phyloP scores from a whole-genome alignment of 257 asterid genomes.

The Solanum pimpinellifolium region DNA sequence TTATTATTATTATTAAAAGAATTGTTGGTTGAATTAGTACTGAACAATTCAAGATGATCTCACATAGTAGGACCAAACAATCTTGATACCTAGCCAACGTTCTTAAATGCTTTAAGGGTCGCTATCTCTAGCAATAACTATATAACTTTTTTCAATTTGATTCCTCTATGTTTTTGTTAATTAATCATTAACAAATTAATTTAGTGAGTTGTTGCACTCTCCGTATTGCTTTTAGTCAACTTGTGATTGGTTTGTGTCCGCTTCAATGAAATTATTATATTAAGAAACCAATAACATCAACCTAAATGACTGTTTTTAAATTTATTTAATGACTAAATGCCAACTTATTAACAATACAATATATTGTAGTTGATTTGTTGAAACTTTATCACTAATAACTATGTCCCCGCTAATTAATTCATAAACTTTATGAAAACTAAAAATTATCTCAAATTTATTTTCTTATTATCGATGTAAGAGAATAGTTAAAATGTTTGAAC shows the following conservation, averaged over 20 bases:
- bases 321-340: background rate
- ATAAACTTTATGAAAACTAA: background rate
- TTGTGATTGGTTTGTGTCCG: background rate
- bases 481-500: background rate
- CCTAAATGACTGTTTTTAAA: background rate
- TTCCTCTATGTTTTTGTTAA: background rate
- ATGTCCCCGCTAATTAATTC: background rate
- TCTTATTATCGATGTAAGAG: background rate
- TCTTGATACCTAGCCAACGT: conserved; percentile 14
- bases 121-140: background rate
- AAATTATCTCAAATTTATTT: background rate
- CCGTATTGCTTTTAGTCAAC: background rate
- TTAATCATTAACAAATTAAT: background rate
- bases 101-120: conserved; percentile 16
- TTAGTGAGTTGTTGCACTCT: background rate
- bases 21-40: background rate
- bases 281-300: background rate
- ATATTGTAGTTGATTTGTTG: background rate
- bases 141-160: background rate
- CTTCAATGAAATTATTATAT: background rate
- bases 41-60: conserved; percentile 1
- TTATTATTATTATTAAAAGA: background rate
- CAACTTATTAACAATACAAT: background rate
- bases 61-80: conserved; percentile 18
- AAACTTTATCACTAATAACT: background rate